phyloP scores from a whole-genome alignment of 2,329 filamentous ascomycete species.

The Trichoderma guizhouense region DNA sequence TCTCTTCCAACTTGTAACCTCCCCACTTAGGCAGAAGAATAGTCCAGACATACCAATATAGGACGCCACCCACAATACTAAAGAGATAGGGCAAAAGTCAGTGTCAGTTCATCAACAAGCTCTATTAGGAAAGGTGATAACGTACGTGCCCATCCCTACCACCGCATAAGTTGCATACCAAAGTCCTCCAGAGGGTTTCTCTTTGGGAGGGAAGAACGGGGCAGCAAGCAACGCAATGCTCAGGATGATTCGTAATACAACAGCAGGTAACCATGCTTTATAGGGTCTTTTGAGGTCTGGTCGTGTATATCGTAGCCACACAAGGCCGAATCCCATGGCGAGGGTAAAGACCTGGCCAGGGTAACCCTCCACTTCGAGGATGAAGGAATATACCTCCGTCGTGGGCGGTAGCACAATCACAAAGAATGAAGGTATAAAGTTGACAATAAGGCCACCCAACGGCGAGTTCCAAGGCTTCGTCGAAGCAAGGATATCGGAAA shows the following conservation, averaged over 20 bases:
- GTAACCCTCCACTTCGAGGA: constrained; percentile 69
- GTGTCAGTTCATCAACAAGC: not conserved
- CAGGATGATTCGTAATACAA: constrained; percentile 52
- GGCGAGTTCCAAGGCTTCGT: constrained; percentile 66
- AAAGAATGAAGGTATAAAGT: constrained; percentile 65
- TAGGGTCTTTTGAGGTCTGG: constrained; percentile 62
- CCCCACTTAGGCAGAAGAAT: constrained; percentile 56
- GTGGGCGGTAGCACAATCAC: constrained; percentile 65
- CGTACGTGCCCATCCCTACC: constrained; percentile 52
- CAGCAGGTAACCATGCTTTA: constrained; percentile 60
- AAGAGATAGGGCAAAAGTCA: not conserved
- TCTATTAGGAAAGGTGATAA: constrained; percentile 17
- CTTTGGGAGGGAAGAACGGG: constrained; percentile 59
- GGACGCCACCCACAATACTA: constrained; percentile 54
- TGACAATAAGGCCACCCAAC: constrained; percentile 63
- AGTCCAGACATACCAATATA: constrained; percentile 70
- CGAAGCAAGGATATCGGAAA: constrained; percentile 56
- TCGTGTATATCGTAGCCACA: constrained; percentile 57
- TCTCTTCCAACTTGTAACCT: constrained; percentile 61
- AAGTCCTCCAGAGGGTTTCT: constrained; percentile 42
- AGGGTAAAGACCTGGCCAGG: constrained; percentile 59
- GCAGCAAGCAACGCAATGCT: constrained; percentile 55
- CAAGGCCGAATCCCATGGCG: constrained; percentile 54
- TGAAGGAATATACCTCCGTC: constrained; percentile 67
- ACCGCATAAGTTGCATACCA: constrained; percentile 55